Base-by-base conservation (phyloP, 1,284 basidiomycete genomes). In the Ganoderma leucocontextum region DNA sequence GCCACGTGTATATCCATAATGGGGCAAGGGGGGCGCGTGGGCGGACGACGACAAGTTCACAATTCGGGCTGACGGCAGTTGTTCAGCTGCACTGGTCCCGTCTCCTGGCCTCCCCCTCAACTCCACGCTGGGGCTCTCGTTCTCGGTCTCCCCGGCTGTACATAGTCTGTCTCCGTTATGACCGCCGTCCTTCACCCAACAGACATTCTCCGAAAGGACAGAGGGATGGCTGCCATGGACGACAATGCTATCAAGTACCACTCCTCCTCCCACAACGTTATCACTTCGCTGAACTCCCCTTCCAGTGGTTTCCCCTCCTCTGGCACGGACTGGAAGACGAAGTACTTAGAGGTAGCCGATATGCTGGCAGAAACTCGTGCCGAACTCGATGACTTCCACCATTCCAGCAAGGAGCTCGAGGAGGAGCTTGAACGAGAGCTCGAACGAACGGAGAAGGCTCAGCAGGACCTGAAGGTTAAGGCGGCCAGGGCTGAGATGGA, bases 371-470 rank as follows among this genome's bases (percentile, higher is more conserved):
- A 96, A 79, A 96, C 95, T 47, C 88, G 92, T 71, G 86, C 90
- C 17, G 95, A 97, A 80, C 90, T 96, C 60, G 94, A 96, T 77
- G 96, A 97, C 73, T 97, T 97, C 78, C 95, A 97, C 74, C 84
- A 89, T 70, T 94, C 94, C 59, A 96, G 94, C 79, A 95, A 94
- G 82, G 95, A 97, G 76, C 87, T 98, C 41, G 96, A 98, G 83
- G 92, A 96, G 71, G 96, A 98, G 80, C 84, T 98, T 73, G 95
- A 97, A 84, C 88, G 88, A 72, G 96, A 98, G 79, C 84, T 98
- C 61, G 91, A 93, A 75, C 86, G 92, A 61, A 96, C 94, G 58
- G 96, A 98, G 83, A 92, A 91, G 79, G 87, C 91, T 15, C 93
- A 97, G 80, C 87, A 90, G 75, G 94, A 96, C 55, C 86, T 97